A percentile compares a stretch with the other conserved stretches of the same genome.
Conservation (phyloP, 2,329 filamentous ascomycete species). For the Fusarium oligoseptatum region DNA sequence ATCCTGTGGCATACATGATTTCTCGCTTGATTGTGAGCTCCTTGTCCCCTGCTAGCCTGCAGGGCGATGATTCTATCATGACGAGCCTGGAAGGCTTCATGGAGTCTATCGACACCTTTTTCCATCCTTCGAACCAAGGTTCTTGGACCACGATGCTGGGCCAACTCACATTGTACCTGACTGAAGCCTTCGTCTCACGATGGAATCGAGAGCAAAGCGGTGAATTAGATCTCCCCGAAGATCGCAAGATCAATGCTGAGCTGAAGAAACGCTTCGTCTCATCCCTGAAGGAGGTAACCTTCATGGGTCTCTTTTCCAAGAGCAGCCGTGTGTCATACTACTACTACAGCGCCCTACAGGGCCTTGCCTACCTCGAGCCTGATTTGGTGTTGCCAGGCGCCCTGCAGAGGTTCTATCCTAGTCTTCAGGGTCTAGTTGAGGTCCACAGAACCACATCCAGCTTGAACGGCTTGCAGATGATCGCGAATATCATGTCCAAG, state of each 20-base stretch:
- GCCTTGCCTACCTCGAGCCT: slow-evolving; percentile 90
- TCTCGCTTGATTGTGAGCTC: slow-evolving; percentile 95
- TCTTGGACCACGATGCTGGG: slow-evolving; percentile 90
- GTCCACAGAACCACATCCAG: slow-evolving; percentile 97
- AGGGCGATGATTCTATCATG: slow-evolving; percentile 83
- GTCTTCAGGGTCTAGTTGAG: slow-evolving; percentile 95
- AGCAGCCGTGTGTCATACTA: slow-evolving; percentile 92
- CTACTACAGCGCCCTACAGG: slow-evolving; percentile 90
- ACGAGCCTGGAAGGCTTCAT: slow-evolving; percentile 90
- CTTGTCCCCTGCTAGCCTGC: slow-evolving; percentile 84
- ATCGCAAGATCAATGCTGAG: slow-evolving; percentile 82
- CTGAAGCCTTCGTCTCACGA: slow-evolving; percentile 96
- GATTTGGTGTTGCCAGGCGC: slow-evolving; percentile 93
- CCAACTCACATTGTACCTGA: slow-evolving; percentile 91
- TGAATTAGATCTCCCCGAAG: slow-evolving; percentile 87
- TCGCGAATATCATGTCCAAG: slow-evolving; percentile 90
- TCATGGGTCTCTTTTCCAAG: slow-evolving; percentile 98
- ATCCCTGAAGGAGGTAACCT: slow-evolving; percentile 90
- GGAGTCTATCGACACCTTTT: slow-evolving; percentile 97
- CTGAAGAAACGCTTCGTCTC: slow-evolving; percentile 91
- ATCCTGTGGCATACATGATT: slow-evolving; percentile 91
- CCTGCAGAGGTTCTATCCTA: slow-evolving; percentile 95
- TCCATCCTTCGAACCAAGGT: slow-evolving; percentile 97
- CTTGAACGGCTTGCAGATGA: slow-evolving; percentile 89
- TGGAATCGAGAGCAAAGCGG: slow-evolving; percentile 97